Conservation (phyloP, 306 rosid genomes). For the Aeschynomene evenia region DNA sequence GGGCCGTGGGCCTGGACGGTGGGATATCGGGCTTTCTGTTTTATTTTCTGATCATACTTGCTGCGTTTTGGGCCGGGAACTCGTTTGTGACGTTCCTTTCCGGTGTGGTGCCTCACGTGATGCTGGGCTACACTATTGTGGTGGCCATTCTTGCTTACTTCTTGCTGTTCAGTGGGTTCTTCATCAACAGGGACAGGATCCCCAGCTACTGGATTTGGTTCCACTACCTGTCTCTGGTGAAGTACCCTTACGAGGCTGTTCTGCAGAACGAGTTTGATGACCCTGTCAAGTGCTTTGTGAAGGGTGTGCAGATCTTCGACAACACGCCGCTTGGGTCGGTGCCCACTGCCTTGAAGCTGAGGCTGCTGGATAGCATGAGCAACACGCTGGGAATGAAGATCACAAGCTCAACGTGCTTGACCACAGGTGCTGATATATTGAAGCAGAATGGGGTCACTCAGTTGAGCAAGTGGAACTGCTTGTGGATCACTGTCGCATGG, state of each 20-base stretch:
- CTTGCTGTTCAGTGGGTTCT: constrained; percentile 91
- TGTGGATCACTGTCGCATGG: constrained; percentile 86
- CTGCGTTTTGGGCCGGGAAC: constrained; percentile 89
- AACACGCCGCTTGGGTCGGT: constrained; percentile 58
- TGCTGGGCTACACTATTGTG: constrained; percentile 85
- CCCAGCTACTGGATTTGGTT: constrained; percentile 94
- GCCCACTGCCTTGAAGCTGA: constrained; percentile 49
- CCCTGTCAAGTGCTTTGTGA: constrained; percentile 62
- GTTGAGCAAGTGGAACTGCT: constrained; percentile 83
- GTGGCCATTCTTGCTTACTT: constrained; percentile 87
- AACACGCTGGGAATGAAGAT: constrained; percentile 56
- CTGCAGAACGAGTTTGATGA: constrained; percentile 70
- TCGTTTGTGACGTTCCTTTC: constrained; percentile 89
- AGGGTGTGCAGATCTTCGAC: constrained; percentile 85
- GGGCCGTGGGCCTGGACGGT: constrained; percentile 95
- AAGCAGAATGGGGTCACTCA: constrained; percentile 65
- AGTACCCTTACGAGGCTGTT: constrained; percentile 83
- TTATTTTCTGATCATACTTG: constrained; percentile 64
- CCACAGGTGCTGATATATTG: constrained; percentile 72
- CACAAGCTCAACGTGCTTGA: constrained; percentile 71
- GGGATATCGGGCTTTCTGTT: constrained; percentile 60
- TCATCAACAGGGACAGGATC: constrained; percentile 77
- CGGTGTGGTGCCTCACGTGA: constrained; percentile 90
- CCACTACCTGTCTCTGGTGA: constrained; percentile 78
- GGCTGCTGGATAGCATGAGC: constrained; percentile 67